Percentiles rank a stretch among this genome's conserved stretches.
Conservation (phyloP, 305 asterid genomes). For the Caryopteris hybrid region DNA sequence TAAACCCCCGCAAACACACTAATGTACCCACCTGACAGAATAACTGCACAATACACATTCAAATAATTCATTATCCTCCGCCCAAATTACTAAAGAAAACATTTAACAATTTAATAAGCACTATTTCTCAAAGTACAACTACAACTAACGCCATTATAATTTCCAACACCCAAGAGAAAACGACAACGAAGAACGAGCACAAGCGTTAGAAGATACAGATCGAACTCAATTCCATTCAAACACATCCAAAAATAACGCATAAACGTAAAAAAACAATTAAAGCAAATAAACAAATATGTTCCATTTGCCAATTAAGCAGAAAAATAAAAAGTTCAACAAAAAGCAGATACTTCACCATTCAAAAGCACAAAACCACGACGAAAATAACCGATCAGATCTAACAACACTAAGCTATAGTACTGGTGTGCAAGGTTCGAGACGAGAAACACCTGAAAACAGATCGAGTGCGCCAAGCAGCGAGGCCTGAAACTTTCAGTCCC, state of each 20-base stretch:
- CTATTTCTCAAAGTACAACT: neutral
- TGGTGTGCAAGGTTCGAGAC: too few relatives aligned
- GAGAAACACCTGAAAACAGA: neutral
- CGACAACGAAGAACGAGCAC: neutral
- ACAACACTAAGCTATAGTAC: neutral
- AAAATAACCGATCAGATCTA: constrained; percentile 28
- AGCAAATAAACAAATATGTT: neutral
- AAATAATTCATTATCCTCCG: neutral
- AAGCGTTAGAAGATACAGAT: neutral
- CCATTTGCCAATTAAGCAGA: neutral
- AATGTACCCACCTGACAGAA: neutral
- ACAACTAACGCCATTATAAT: neutral
- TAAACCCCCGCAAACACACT: neutral
- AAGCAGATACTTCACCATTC: neutral
- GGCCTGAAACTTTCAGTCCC: too few relatives aligned
- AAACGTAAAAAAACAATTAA: neutral
- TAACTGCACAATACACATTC: neutral
- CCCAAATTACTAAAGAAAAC: neutral
- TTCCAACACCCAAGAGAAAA: neutral
- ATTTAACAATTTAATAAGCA: neutral
- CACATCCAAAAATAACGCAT: neutral
- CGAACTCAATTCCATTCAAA: neutral
- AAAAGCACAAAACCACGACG: neutral
- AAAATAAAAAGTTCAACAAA: neutral
- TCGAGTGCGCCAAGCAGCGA: too few relatives aligned